Percentiles rank a stretch among this genome's conserved stretches.
These are phyloP conservation scores for Cinnamomum micranthum DNA, from an alignment of 164 flowering plant genomes.

Conservation along the genomic window DNA sequence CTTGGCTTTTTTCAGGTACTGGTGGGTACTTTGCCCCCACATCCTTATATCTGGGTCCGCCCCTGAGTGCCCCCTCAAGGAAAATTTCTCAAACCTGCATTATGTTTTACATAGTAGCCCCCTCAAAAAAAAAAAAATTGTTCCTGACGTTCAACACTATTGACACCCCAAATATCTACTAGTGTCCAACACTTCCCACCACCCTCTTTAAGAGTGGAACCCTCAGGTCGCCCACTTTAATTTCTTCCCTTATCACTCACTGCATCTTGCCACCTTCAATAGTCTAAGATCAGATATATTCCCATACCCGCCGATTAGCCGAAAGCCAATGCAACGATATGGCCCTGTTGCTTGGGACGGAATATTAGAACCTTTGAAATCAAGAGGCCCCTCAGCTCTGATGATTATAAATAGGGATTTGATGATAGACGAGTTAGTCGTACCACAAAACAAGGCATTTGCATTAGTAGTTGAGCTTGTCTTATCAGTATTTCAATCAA, in stretches of 20 bases:
- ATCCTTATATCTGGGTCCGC: no score
- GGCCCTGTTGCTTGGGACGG: neutral
- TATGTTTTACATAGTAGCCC: no score
- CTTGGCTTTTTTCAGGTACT: no score
- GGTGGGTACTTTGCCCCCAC: no score
- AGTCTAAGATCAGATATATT: neutral
- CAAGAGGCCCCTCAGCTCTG: neutral
- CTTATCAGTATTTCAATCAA: neutral
- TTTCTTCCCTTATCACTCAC: neutral
- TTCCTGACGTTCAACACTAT: no score
- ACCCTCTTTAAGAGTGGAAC: no score
- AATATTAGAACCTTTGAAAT: neutral
- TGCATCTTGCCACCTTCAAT: neutral
- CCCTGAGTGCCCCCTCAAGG: no score
- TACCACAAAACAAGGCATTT: neutral
- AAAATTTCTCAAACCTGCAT: no score
- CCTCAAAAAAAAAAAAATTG: no score
- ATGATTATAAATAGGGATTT: neutral
- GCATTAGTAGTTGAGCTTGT: neutral
- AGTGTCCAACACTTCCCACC: no score
- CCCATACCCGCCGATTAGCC: neutral
- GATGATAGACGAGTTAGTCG: neutral
- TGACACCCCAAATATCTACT: no score
- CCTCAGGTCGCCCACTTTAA: no score
- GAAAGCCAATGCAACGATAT: neutral